These are phyloP conservation scores for Mucor irregularis DNA, from an alignment of 371 early-diverging fungal species.

Conservation along the genomic window DNA sequence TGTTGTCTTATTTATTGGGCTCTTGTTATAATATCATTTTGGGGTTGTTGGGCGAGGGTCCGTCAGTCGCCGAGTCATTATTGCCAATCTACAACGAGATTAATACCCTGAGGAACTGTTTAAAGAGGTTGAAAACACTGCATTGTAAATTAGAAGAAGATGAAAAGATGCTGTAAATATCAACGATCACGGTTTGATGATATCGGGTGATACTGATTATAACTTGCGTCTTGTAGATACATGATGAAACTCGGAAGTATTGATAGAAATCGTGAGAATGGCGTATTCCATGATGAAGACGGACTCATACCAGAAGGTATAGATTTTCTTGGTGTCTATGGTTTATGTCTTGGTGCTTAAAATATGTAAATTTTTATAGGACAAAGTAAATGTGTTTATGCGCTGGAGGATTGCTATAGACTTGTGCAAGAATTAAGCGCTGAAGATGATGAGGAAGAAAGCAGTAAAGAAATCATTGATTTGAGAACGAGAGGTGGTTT, in stretches of 20 bases:
- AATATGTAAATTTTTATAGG: neutral
- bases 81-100: slow-evolving; percentile 4
- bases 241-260: slow-evolving; percentile 7
- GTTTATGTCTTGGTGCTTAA: neutral
- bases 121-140: neutral
- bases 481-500: neutral
- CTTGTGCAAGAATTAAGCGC: slow-evolving; percentile 3
- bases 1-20: slow-evolving; percentile 4
- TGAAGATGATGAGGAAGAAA: neutral
- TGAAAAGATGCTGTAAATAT: slow-evolving; percentile 12
- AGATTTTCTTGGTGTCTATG: too few relatives aligned
- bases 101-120: slow-evolving; percentile 3
- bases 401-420: slow-evolving; percentile 9
- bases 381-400: slow-evolving; percentile 5
- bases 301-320: slow-evolving; percentile 81
- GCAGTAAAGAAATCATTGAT: neutral
- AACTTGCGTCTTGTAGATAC: neutral
- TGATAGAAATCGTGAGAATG: slow-evolving; percentile 79
- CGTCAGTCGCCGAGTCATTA: neutral
- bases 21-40: slow-evolving; percentile 10
- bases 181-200: neutral
- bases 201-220: neutral
- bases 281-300: slow-evolving; percentile 81
- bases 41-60: slow-evolving; percentile 3
- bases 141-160: slow-evolving; percentile 2